phyloP scores from a whole-genome alignment of 2,329 filamentous ascomycete genomes.

The Blastomyces percursus region DNA sequence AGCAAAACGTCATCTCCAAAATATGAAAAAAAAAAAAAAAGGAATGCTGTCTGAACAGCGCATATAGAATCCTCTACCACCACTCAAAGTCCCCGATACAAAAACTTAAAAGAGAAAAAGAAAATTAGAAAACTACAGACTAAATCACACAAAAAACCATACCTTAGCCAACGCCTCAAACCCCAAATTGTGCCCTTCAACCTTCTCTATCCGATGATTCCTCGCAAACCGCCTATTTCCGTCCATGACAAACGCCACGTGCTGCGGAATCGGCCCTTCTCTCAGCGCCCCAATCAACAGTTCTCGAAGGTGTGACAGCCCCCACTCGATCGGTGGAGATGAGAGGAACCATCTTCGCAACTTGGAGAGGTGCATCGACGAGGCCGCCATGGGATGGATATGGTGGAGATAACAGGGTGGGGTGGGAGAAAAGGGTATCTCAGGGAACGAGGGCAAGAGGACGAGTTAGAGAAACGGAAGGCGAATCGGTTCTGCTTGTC shows the following conservation, averaged over 20 bases:
- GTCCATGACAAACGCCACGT: slow-evolving; percentile 99
- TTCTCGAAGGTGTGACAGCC: slow-evolving; percentile 65
- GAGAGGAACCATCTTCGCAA: slow-evolving; percentile 67
- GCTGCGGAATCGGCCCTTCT: slow-evolving; percentile 84
- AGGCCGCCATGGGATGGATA: slow-evolving; percentile 22
- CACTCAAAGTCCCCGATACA: slow-evolving; percentile 39
- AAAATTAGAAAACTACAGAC: not conserved
- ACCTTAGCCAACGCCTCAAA: slow-evolving; percentile 90
- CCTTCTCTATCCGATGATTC: slow-evolving; percentile 83
- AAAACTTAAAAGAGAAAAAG: not conserved
- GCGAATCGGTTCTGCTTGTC: not conserved
- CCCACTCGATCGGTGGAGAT: slow-evolving; percentile 87
- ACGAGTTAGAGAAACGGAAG: not conserved
- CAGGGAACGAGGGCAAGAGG: too few species aligned
- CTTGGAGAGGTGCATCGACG: slow-evolving; percentile 49
- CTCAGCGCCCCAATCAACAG: slow-evolving; percentile 77
- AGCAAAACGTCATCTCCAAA: slow-evolving; percentile 5
- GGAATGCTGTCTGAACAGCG: not conserved
- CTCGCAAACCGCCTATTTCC: slow-evolving; percentile 89
- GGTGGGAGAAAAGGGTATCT: too few species aligned
- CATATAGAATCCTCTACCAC: not conserved
- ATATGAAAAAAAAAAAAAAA: slow-evolving; percentile 4
- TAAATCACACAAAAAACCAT: slow-evolving; percentile 23
- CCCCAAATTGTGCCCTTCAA: slow-evolving; percentile 89
- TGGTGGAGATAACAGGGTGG: not conserved